A percentile compares a stretch with the other conserved stretches of the same genome.
Evolutionary conservation across 495 filamentous ascomycete species (phyloP).

Genomic region (Letharia columbiana): DNA sequence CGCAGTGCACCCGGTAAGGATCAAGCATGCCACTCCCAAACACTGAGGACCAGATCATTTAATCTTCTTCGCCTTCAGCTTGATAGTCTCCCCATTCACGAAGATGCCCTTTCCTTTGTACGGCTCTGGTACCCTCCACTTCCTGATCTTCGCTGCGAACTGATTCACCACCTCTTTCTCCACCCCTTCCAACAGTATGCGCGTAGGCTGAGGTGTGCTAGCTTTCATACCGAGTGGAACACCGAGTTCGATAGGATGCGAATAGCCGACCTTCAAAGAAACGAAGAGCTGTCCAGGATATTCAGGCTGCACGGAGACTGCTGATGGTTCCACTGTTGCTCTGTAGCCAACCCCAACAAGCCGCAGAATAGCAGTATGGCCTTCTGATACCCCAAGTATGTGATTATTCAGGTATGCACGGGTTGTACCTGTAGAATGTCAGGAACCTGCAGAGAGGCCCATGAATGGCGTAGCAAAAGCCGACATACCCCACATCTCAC

Average conservation of each 20-base stretch:
- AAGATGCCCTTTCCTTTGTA: slow-evolving; percentile 99
- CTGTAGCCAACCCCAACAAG: slow-evolving; percentile 96
- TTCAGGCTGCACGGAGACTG: slow-evolving; percentile 54
- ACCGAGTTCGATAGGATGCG: slow-evolving; percentile 83
- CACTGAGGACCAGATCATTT: slow-evolving; percentile 45
- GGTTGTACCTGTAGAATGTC: slow-evolving; percentile 55
- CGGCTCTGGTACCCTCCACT: slow-evolving; percentile 87
- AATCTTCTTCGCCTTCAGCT: slow-evolving; percentile 97
- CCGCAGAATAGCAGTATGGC: slow-evolving; percentile 84
- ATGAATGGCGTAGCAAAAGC: not conserved
- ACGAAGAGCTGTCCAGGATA: slow-evolving; percentile 83
- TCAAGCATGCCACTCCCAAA: not conserved
- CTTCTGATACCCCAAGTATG: slow-evolving; percentile 89
- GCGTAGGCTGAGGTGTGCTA: slow-evolving; percentile 84
- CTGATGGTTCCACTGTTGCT: slow-evolving; percentile 69
- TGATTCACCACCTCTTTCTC: slow-evolving; percentile 79
- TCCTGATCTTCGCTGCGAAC: slow-evolving; percentile 80
- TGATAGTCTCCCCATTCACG: slow-evolving; percentile 93
- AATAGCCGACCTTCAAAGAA: slow-evolving; percentile 88
- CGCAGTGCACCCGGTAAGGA: not conserved
- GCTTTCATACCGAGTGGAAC: slow-evolving; percentile 79
- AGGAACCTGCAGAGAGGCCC: slow-evolving; percentile 17
- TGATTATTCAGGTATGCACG: slow-evolving; percentile 84
- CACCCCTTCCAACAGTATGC: slow-evolving; percentile 79
- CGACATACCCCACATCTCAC: slow-evolving; percentile 93